Base-by-base conservation (phyloP, 2,329 filamentous ascomycete species). In the Cytospora leucostoma region DNA sequence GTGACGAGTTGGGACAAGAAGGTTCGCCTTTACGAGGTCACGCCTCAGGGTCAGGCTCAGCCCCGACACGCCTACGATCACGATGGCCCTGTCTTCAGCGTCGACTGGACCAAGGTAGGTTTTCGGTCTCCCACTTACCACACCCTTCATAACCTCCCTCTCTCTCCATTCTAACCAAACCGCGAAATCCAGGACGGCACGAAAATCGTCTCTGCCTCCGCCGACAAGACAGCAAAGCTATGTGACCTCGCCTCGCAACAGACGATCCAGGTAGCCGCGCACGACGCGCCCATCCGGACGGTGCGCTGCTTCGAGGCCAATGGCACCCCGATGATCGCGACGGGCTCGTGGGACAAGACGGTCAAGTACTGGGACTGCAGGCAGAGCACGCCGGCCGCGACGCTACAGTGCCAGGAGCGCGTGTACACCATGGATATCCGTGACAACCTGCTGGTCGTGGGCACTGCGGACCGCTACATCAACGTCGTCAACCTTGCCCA, bases 1-100 rank as follows among this genome's bases (percentile, higher is more conserved):
- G 91, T 97, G 40, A 82, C 92, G 55, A 97, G 92, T 71, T 99
- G 95, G 95, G 95, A 99, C 78, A 96, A 96, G 81, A 96, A 97
- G 76, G 92, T 98, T 67, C 90, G 93, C 73, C 94, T 99, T 74
- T 99, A 98, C 79, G 92, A 98, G 76, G 92, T 98, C 74, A 87
- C 89, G 68, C 79, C 78, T 62, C 87, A 87, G 68, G 92, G 93
- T 51, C 85, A 90, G 73, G 94, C 90, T 72, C 87, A 92, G 74
- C 93, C 92, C 56, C 94, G 93, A 72, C 92, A 92, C 67, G 80
- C 89, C 64, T 96, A 95, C 73, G 90, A 96, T 69, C 92, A 96
- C 77, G 89, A 92, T 68, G 91, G 84, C 52, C 92, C 93, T 3
- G 93, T 96, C 3, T 79, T 99, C 66, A 90, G 87, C 73, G 89